These are phyloP conservation scores for Sporothrix variecibatus DNA, from an alignment of 2,329 filamentous ascomycete species.

Conservation along the genomic window DNA sequence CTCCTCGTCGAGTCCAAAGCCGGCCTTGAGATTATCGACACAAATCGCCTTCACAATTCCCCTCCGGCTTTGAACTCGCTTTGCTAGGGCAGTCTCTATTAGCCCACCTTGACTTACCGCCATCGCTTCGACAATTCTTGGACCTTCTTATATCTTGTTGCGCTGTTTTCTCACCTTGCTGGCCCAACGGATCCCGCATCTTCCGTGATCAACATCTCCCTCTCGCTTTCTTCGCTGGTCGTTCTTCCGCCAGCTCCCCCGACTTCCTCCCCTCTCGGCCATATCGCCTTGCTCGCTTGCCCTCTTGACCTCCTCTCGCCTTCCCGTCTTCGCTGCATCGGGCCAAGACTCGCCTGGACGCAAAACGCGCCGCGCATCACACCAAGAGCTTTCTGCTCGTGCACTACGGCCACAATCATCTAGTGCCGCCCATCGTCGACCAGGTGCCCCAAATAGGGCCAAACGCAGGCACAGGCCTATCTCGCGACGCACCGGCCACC, in stretches of 20 bases:
- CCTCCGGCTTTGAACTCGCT: not conserved
- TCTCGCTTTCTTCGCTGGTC: not conserved
- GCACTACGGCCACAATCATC: not conserved
- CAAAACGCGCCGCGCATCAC: not conserved
- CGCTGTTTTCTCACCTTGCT: not conserved
- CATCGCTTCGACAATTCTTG: not conserved
- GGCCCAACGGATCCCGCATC: not conserved
- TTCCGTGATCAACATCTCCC: not conserved
- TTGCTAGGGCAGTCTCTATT: not conserved
- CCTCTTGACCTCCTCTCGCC: not conserved
- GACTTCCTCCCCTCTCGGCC: not conserved
- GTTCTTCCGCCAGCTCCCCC: not conserved
- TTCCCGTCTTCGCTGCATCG: not conserved
- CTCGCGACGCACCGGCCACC: slow-evolving; percentile 10
- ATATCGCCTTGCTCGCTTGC: not conserved
- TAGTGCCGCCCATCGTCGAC: not conserved
- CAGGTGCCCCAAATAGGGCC: not conserved
- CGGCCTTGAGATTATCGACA: not conserved
- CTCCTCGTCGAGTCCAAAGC: not conserved
- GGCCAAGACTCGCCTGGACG: not conserved
- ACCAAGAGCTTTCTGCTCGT: not conserved
- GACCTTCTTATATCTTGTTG: not conserved
- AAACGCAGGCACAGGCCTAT: not conserved
- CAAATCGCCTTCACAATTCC: not conserved
- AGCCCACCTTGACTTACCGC: not conserved